Base-by-base conservation (phyloP, 768 basidiomycete genomes). In the Mycena metata region DNA sequence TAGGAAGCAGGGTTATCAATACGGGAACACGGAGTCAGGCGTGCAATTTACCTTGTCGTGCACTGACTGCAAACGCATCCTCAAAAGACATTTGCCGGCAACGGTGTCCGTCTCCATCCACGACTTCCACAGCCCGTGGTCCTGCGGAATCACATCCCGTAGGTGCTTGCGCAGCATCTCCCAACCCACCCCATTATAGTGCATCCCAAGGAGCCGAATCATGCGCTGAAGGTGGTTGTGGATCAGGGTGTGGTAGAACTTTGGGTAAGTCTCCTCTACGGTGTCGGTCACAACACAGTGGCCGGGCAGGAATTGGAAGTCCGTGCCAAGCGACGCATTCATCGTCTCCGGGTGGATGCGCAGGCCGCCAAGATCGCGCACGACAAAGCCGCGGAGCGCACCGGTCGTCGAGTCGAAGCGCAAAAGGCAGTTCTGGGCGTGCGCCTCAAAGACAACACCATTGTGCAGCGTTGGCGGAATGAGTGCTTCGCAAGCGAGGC, bases 391-490 rank as follows among this genome's bases (percentile, higher is more conserved):
- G 19, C 79, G 76, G 11, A 84, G 78, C 56, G 80, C 79, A 36
- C 83, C 81, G 2, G 85, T 84, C 15, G 74, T 60, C 2, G 74
- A 67, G 65, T 86, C 80, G 61, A 87, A 82, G 23, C 87, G 85
- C 42, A 82, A 80, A 9, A 88, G 82, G 19, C 85, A 80, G 71
- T 89, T 89, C 67, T 89, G 88, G 2, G 87, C 86, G 73, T 89
- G 88, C 12, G 87, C 88, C 76, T 89, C 88, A 58, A 89, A 88
- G 9, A 85, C 84, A n/a, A 88, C 84, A 5, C 88, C 88, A 56
- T 89, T 87, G 46, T 83, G 63, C 16, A 89, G 76, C 43, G 88
- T 74, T 6, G 86, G 81, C 13, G 88, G 88, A 61, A 89, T 76
- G 19, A 89, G 76, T 3, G 86, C 88, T 36, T 82, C 79, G 56